phyloP scores from a whole-genome alignment of 148 eudicot species.

The Persicaria maculosa region DNA sequence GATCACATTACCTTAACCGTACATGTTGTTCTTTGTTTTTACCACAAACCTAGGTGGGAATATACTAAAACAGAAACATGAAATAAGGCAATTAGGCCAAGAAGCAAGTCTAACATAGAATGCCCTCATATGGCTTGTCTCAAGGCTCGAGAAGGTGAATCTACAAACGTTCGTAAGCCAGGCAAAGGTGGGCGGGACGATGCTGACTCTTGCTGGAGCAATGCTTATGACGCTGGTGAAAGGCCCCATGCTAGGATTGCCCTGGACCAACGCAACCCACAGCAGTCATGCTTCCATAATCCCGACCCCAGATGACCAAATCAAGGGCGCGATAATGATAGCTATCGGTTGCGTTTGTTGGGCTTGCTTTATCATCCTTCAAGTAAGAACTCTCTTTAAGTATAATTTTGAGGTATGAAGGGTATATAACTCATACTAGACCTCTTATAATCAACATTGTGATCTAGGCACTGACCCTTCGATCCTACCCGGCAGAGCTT shows the following conservation, averaged over 20 bases:
- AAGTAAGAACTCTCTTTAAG: constrained; percentile 2
- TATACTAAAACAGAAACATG: background rate
- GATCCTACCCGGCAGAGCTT: constrained; percentile 73
- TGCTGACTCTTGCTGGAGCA: constrained; percentile 75
- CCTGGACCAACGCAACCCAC: constrained; percentile 27
- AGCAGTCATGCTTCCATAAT: background rate
- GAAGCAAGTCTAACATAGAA: background rate
- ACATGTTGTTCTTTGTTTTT: background rate
- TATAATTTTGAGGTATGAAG: background rate
- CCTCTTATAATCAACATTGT: background rate
- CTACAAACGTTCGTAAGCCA: constrained; percentile 37
- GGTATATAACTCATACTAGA: no score
- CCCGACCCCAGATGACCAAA: constrained; percentile 24
- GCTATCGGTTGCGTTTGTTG: constrained; percentile 48
- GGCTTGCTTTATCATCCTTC: constrained; percentile 28
- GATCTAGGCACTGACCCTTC: constrained; percentile 52
- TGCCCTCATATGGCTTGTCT: background rate
- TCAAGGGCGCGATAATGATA: constrained; percentile 72
- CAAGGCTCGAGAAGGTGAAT: constrained; percentile 70
- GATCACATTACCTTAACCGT: background rate
- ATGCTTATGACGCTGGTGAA: constrained; percentile 63
- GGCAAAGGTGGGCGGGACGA: constrained; percentile 73
- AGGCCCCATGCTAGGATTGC: constrained; percentile 39
- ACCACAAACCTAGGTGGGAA: background rate
- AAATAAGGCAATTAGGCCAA: background rate